Base-by-base conservation (phyloP, 2,329 filamentous ascomycete genomes). In the Talaromyces sp. region DNA sequence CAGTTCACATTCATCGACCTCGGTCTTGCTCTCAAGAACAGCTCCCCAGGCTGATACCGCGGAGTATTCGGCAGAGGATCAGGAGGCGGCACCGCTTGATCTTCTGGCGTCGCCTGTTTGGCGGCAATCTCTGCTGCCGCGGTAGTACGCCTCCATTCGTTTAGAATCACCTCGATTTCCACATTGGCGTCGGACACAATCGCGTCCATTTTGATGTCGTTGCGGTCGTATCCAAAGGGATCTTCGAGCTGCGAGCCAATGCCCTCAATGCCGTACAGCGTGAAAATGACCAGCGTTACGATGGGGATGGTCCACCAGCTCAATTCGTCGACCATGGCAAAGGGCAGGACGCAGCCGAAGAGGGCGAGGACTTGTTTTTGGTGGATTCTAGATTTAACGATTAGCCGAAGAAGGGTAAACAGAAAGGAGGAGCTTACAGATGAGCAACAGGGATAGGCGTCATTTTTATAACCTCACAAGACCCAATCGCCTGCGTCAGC, bases 201-300 rank as follows among this genome's bases (percentile, higher is more conserved):
- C 3, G 83, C 84, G 69, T 88, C 85, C 80, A 88, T 86, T 68
- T 87, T 87, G 72, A 88, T 88, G 68, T 88, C 85, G 60, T 86
- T 87, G 67, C 82, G 80, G 64, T 86, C 85, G 59, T 85, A 85
- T 1, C 86, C 86, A 68, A 88, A 88, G 1, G 86, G 86, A 68
- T 88, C 86, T 68, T 88, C 86, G 1, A 88, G 75, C 70, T 87
- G 85, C 3, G 79, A 80, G 11, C 84, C 85, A 58, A 87, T 88
- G 1, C 84, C 85, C 62, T 86, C 84, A 27, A 86, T 86, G 0
- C 84, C 84, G 62, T 88, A 88, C 1, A 88, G 74, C 0, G 86
- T 87, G 66, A 88, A 88, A 3, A 82, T 81, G 4, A 88, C 81
- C 13, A 88, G 78, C 1, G 80, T 80, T 0, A 85, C 82, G 29